Base-by-base conservation (phyloP, 331 rosid species). In the Quercus lobata region DNA sequence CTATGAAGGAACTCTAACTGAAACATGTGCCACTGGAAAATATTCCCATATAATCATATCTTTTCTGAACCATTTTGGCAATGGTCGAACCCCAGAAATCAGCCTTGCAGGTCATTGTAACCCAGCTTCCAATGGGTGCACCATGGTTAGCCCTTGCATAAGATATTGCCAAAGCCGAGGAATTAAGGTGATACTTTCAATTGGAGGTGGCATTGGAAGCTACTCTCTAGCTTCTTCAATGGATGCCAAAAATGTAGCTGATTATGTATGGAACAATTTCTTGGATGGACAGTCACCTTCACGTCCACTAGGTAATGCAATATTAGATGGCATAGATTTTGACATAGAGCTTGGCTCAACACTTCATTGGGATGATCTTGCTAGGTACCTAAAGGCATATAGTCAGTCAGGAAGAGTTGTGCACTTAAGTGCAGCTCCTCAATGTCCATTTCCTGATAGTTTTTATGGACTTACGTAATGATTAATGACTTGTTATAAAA, bases 401-500 rank as follows among this genome's bases (percentile, higher is more conserved):
- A 57, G 81, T 54, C 77, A 55, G 16, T 30, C 2, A 2, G 81
- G 35, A 61, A 85, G 76, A 22, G 71, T 10, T 5, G 89, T 91
- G 53, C 86, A 91, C 89, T 81, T 93, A 34, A 52, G 86, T 62
- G 93, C 90, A 17, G 97, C 98, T 16, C 98, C 94, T 34, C 96
- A 93, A n/a, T 93, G 98, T 75, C 97, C 98, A 58, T 79, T 83
- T 81, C 95, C 98, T 6, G 98, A 91, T 81, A 80, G 35, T 0
- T 86, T 85, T 52, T 60, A 90, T 3, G 92, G 88, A 34, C 37
- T 34, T 34, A 6, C 5, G 37, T 34, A 34, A 34, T 34, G 37
- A 34, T 7, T 34, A 34, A 34, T 34, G 37, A 34, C 37, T 34
- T 34, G 37, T 34, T 34, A 34, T 34, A 34, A 34, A 34, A 6